Evolutionary conservation across 352 stramenopile species (phyloP), one percentile per base, ranked within the genome.

Genomic region (Phytophthora chlamydospora): DNA sequence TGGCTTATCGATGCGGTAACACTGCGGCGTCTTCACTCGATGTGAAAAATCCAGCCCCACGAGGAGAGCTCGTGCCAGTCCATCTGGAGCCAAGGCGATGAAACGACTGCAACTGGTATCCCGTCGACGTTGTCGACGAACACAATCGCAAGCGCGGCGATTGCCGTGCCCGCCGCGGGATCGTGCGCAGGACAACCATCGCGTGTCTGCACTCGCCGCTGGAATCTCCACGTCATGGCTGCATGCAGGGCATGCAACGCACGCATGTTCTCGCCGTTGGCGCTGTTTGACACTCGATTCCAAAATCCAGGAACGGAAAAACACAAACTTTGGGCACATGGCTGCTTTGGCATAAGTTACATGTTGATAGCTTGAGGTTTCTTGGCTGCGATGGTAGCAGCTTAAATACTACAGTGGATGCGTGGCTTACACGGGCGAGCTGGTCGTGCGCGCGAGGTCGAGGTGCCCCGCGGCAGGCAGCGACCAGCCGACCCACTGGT

Each of bases 401-500:
- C 35, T 56, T 68, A 56, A 58, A 60, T 64, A 68, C 49, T 65
- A 29, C 24, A 29, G 24, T 29, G 58, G 16, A 46, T 56, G 45
- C 39, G 27, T 57, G 17, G 21, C 32, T 65, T 69, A 69, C n/a
- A 66, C 51, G 9, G 58, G 58, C 0, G 52, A 68, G 29, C 52
- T 72, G 24, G 56, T 60, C 38, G 52, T 70, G 34, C 45, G 65
- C 33, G 70, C 66, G 31, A 67, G 54, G 9, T 21, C 39, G n/a
- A 71, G 34, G 31, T 71, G 60, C 34, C 70, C 59, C 10, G 21
- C 10, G 32, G 67, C 57, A 3, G 66, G 66, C 11, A 67, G 27
- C n/a, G 48, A 58, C 66, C 66, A 74, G 45, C 43, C 66, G 6
- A 14, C 50, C 47, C 68, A 74, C 29, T 49, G n/a, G 10, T 73